Evolutionary conservation across 2,329 filamentous ascomycete genomes (phyloP), one percentile per base, ranked within the genome.

Genomic region (Fusarium incarnatum): DNA sequence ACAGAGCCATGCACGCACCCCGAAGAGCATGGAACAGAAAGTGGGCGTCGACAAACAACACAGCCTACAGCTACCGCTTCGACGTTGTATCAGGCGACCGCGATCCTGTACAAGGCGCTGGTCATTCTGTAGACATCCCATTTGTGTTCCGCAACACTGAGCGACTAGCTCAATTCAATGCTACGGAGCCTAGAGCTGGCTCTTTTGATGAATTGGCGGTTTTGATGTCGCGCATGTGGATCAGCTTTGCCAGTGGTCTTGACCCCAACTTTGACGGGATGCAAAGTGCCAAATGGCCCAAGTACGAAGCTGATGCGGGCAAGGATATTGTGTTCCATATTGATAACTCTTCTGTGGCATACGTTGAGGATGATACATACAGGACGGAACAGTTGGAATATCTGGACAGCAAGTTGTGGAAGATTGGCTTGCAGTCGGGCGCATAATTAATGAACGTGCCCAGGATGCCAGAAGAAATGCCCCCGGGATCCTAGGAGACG

Each of bases 381-480:
- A 40, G 67, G 2, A 67, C 37, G 6, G 67, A 67, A 11, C 67
- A 70, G 40, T 22, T 70, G 4, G 67, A 70, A 5, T 70, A 70
- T 20, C 18, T 70, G n/a, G 42, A 70, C 8, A 15, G 50, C n/a
- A 70, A 70, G 37, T 2, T 70, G 15, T 70, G 67, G 62, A 59
- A 63, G 20, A 47, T 44, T 15, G 53, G n/a, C 0, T 4, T 67
- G 20, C 61, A 70, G 13, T 56, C 55, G 0, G 59, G 56, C 13
- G 34, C 48, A 12, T 23, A 23, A 22, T 22, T 4, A 10, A 6
- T 34, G 10, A 9, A 37, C 5, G 13, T 2, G 6, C 10, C 8
- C 3, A 27, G 4, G 27, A 27, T 27, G 27, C 3, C 8, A 27
- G 25, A 27, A 10, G 8, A 27, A 27, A 10, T 27, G 27, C 3